A percentile compares a stretch with the other conserved stretches of the same genome.
Conservation (phyloP, 2,329 filamentous ascomycete species). For the Penicillium sumatraense region DNA sequence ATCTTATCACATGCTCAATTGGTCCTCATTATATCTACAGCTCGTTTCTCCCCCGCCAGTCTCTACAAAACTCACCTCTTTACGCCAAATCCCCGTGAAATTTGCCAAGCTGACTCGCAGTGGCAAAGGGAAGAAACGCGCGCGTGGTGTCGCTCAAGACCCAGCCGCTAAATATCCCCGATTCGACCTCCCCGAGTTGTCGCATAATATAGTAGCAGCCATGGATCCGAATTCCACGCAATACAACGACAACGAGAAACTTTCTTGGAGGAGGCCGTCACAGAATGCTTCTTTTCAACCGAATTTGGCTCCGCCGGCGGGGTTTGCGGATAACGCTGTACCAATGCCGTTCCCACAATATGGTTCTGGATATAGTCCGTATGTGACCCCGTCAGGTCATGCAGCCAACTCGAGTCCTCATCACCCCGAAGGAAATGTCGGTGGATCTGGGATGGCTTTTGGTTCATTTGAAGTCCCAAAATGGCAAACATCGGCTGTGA, state of each 20-base stretch:
- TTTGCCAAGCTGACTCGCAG: constrained; percentile 18
- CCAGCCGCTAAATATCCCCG: background rate
- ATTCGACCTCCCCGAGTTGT: constrained; percentile 6
- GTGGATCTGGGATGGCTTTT: background rate
- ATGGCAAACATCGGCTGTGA: constrained; percentile 6
- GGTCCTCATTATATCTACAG: background rate
- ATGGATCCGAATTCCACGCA: background rate
- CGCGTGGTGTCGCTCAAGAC: constrained; percentile 5
- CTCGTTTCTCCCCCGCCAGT: background rate
- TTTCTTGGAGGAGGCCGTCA: too few relatives aligned
- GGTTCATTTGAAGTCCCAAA: constrained; percentile 8
- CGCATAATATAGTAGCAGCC: background rate
- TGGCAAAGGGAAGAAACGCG: constrained; percentile 20
- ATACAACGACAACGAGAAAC: background rate
- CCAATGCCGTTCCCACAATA: background rate
- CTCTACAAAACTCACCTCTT: background rate
- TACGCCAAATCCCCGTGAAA: background rate
- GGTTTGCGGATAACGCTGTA: background rate
- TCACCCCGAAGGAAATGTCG: background rate
- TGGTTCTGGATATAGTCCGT: background rate
- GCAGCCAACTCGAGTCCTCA: background rate
- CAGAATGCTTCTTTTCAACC: background rate
- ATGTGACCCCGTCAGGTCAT: background rate
- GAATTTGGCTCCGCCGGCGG: background rate
- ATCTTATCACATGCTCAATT: too few relatives aligned